A percentile compares a stretch with the other conserved stretches of the same genome.
Evolutionary conservation across 192 early-diverging fungal species (phyloP).

Genomic region (Rhizoclosmatium globosum): DNA sequence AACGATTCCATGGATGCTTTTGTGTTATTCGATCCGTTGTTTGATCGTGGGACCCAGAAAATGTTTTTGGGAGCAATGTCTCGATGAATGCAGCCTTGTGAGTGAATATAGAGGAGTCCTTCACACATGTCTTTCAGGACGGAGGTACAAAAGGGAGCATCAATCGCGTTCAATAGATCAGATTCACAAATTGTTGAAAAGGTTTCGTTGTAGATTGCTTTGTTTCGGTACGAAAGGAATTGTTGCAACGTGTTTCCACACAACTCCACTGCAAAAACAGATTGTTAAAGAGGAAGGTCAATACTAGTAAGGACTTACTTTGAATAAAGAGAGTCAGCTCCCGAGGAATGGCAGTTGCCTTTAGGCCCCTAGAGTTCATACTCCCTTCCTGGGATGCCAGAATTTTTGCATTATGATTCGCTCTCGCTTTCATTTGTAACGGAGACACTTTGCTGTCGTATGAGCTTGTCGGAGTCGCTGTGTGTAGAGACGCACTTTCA

Average conservation of each 20-base stretch:
- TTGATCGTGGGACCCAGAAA: conserved; percentile 39
- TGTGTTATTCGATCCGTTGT: neutral
- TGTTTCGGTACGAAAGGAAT: conserved; percentile 59
- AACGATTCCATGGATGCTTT: neutral
- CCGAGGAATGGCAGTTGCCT: neutral
- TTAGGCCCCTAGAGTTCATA: too few relatives aligned
- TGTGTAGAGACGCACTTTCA: conserved; percentile 21
- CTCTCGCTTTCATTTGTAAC: too few relatives aligned
- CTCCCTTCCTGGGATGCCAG: too few relatives aligned
- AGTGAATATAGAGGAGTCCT: conserved; percentile 80
- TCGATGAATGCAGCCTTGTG: conserved; percentile 72
- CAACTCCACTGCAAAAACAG: conserved; percentile 74
- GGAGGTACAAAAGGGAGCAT: conserved; percentile 50
- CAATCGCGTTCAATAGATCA: conserved; percentile 58
- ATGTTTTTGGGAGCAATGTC: conserved; percentile 58
- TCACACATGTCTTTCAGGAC: conserved; percentile 80
- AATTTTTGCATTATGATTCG: too few relatives aligned
- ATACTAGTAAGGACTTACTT: conserved; percentile 30
- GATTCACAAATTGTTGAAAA: neutral
- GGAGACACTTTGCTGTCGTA: neutral
- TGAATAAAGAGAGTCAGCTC: conserved; percentile 58
- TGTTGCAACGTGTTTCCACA: conserved; percentile 68
- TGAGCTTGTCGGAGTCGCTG: neutral
- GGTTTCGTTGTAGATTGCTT: conserved; percentile 9
- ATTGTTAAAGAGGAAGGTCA: too few relatives aligned